phyloP scores from a whole-genome alignment of 805 yeast genomes.

The Hagleromyces aurorensis region DNA sequence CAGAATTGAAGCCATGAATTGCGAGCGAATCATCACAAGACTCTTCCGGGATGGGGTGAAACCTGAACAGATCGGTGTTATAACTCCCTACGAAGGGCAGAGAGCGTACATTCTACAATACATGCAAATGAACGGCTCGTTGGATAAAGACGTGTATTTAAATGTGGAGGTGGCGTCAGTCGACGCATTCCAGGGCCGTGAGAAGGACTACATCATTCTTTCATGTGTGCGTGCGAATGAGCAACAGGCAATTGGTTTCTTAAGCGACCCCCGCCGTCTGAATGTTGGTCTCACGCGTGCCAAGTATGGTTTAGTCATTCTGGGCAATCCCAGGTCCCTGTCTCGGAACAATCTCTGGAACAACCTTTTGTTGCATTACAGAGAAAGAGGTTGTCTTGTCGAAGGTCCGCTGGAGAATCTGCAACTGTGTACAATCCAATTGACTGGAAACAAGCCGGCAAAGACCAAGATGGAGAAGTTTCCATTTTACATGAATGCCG shows the following conservation, averaged over 20 bases:
- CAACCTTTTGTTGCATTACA: conserved; percentile 62
- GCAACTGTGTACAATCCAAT: conserved; percentile 60
- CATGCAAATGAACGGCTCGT: conserved; percentile 63
- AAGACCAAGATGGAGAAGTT: conserved; percentile 10
- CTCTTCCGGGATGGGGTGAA: conserved; percentile 69
- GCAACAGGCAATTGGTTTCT: conserved; percentile 67
- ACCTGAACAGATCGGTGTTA: conserved; percentile 81
- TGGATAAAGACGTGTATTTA: conserved; percentile 55
- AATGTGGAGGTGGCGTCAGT: conserved; percentile 88
- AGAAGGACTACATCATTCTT: conserved; percentile 85
- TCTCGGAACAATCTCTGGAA: conserved; percentile 71
- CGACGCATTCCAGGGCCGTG: conserved; percentile 98
- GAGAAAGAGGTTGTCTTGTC: conserved; percentile 80
- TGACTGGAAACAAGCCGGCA: conserved; percentile 28
- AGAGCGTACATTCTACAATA: conserved; percentile 72
- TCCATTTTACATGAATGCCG: conserved; percentile 17
- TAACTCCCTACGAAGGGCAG: conserved; percentile 94
- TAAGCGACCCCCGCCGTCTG: conserved; percentile 76
- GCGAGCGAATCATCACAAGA: conserved; percentile 67
- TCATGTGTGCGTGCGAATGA: conserved; percentile 92
- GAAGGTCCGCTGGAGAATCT: conserved; percentile 82
- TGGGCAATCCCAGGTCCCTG: conserved; percentile 80
- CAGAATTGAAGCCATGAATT: conserved; percentile 83
- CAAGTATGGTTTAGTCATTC: conserved; percentile 65
- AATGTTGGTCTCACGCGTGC: conserved; percentile 90